Evolutionary conservation across 148 eudicot genomes (phyloP).

Genomic region (Diospyros kaki): DNA sequence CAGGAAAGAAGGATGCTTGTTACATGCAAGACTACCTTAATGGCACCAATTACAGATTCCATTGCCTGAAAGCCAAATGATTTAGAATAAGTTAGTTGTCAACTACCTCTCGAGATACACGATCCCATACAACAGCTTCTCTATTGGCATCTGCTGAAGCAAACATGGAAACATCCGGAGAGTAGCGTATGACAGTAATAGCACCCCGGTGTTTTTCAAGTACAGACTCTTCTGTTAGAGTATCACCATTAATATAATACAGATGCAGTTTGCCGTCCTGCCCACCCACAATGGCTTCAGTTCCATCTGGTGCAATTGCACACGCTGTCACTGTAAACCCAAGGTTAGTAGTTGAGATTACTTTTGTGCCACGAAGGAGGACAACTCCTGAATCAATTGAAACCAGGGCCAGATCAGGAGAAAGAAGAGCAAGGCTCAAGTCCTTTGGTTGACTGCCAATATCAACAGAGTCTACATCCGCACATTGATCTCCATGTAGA

Average conservation of each 20-base stretch:
- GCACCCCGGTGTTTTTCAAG: constrained; percentile 94
- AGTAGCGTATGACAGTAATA: constrained; percentile 78
- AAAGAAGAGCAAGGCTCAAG: constrained; percentile 61
- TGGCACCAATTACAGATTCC: background rate
- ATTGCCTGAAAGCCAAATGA: background rate
- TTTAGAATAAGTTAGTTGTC: constrained; percentile 1
- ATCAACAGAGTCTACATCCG: constrained; percentile 59
- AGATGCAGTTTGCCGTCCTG: constrained; percentile 87
- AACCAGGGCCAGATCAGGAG: constrained; percentile 66
- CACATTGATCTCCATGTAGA: constrained; percentile 64
- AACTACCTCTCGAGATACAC: constrained; percentile 68
- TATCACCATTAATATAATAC: constrained; percentile 67
- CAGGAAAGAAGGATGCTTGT: background rate
- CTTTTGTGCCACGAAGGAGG: constrained; percentile 60
- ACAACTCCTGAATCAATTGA: constrained; percentile 74
- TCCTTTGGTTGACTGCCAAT: constrained; percentile 88
- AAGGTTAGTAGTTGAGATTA: constrained; percentile 58
- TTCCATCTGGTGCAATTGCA: constrained; percentile 78
- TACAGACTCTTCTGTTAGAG: constrained; percentile 71
- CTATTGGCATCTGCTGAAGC: constrained; percentile 89
- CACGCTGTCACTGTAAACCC: constrained; percentile 80
- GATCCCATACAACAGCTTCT: constrained; percentile 97
- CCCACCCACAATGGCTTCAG: constrained; percentile 77
- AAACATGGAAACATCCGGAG: constrained; percentile 90
- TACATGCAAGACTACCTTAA: background rate